Base-by-base conservation (phyloP, 1,139 yeast species). In the Sugiyamaella paludigena region DNA sequence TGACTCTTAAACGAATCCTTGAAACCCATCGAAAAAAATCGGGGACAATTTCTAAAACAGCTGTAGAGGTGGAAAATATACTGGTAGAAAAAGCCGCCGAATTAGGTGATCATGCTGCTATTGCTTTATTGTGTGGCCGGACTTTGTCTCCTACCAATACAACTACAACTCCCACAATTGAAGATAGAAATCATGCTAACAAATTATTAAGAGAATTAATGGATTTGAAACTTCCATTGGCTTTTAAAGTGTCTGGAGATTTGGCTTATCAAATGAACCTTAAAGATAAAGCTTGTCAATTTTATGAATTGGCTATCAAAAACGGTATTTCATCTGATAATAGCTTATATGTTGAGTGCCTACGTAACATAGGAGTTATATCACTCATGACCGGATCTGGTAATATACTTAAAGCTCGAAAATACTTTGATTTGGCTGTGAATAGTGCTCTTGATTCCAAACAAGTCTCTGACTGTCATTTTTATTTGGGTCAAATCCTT, bases 11-110 rank as follows among this genome's bases (percentile, higher is more conserved):
- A 63, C 74, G 77, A 34, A 81, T 86, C 0, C 69, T 91, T 32
- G 82, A 81, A 40, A 79, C 78, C 34, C 73, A 85, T 43, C 67
- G 96, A 40, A 72, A 71, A 16, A 74, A 79, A 45, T 80, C 92
- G 1, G 81, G 81, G 53, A 70, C 83, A 1, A 73, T 78, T 13
- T 80, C 84, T 58, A 55, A 47, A 31, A 53, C 53, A 1, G 58
- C 59, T 7, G 70, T 84, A 2, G 77, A 69, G 8, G 67, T 88
- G 27, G 96, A 88, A 62, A 78, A 82, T 55, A 83, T 80, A 55
- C 66, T 88, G 38, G 77, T 88, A 9, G 95, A 87, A 57, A 78
- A 78, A 50, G 89, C 96, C 7, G 96, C 96, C 0, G 95, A 87
- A 60, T 60, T 81, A 59, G 96, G 96, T 1, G 79, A 85, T 60